A percentile compares a stretch with the other conserved stretches of the same genome.
Conservation (phyloP, 306 rosid species). For the Rosa persica region DNA sequence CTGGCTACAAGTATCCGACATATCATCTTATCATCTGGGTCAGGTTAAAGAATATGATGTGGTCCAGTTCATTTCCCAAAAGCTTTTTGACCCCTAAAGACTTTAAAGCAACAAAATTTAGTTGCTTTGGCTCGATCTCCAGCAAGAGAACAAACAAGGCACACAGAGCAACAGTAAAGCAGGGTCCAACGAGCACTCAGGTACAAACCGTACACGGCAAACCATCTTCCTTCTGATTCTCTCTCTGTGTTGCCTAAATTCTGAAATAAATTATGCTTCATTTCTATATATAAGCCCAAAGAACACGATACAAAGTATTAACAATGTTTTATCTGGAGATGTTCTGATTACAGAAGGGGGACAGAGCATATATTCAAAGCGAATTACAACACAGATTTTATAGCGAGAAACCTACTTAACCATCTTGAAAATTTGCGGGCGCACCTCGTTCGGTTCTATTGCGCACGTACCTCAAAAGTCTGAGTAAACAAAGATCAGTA, state of each 20-base stretch:
- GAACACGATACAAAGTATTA: neutral
- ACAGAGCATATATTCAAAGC: neutral
- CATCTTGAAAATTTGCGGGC: neutral
- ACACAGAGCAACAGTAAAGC: conserved; percentile 2
- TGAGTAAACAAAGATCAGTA: neutral
- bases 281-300: neutral
- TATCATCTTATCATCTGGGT: conserved; percentile 5
- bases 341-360: neutral
- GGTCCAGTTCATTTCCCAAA: conserved; percentile 17
- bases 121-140: conserved; percentile 14
- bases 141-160: neutral
- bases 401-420: neutral
- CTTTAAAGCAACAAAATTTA: neutral
- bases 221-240: neutral
- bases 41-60: conserved; percentile 18
- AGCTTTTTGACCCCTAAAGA: conserved; percentile 22
- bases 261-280: neutral
- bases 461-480: neutral
- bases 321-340: neutral
- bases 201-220: conserved; percentile 19
- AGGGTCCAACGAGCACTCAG: conserved; percentile 20
- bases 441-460: neutral
- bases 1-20: conserved; percentile 9
- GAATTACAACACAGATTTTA: neutral
- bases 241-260: neutral